A percentile compares a stretch with the other conserved stretches of the same genome.
Conservation (phyloP, 148 eudicot genomes). For the Fagopyrum tataricum region DNA sequence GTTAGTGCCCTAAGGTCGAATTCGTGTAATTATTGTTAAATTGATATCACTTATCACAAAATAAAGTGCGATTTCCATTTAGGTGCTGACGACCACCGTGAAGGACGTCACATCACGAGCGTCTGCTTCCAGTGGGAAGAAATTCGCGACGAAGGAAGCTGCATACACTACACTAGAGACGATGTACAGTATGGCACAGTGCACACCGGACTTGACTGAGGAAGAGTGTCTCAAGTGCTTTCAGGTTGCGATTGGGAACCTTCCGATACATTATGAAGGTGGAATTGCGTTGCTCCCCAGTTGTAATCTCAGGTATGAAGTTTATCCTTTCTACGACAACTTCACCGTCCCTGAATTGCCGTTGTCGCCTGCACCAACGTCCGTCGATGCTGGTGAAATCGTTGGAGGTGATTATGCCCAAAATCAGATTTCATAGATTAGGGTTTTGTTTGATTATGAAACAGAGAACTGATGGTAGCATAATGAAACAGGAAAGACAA, state of each 20-base stretch:
- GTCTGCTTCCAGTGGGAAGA: conserved; percentile 10
- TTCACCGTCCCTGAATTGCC: background rate
- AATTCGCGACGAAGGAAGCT: conserved; percentile 18
- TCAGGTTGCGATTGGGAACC: background rate
- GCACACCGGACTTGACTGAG: conserved; percentile 24
- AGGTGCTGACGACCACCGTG: conserved; percentile 11
- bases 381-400: background rate
- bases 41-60: too few relatives aligned
- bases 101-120: conserved; percentile 6
- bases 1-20: too few relatives aligned
- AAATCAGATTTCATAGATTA: background rate
- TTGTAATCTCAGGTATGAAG: conserved; percentile 13
- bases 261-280: background rate
- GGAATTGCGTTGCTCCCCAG: conserved; percentile 13
- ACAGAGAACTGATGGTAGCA: background rate
- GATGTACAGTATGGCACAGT: conserved; percentile 25
- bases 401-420: background rate
- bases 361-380: background rate
- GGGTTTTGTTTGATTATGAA: background rate
- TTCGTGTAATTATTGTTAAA: too few relatives aligned
- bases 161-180: conserved; percentile 6
- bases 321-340: conserved; percentile 7
- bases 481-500: background rate
- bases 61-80: too few relatives aligned
- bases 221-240: conserved; percentile 24